Percentiles rank a stretch among this genome's conserved stretches.
Conservation (phyloP, 202 grass and related monocot species). For the Saccharum hybrid region DNA sequence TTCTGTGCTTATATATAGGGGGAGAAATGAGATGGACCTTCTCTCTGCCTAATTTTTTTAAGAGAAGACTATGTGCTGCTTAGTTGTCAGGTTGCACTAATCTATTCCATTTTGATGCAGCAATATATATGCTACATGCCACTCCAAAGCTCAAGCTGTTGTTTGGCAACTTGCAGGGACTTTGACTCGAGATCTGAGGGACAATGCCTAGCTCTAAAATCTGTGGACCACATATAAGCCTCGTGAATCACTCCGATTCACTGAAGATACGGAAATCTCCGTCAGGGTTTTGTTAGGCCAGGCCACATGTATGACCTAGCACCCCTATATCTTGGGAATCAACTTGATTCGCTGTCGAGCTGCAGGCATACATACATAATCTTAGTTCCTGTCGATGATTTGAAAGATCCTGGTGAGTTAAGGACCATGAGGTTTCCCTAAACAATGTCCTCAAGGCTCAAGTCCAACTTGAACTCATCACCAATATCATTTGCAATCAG, state of each 20-base stretch:
- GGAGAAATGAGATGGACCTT: not conserved
- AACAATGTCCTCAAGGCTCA: not conserved
- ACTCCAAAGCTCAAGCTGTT: conserved; percentile 37
- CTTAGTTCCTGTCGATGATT: not conserved
- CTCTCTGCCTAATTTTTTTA: not conserved
- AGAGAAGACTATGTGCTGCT: not conserved
- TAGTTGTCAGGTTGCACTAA: conserved; percentile 26
- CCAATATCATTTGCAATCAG: conserved; percentile 17
- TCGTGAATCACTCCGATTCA: conserved; percentile 42
- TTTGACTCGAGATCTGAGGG: conserved; percentile 32
- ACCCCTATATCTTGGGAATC: conserved; percentile 26
- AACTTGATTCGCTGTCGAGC: conserved; percentile 42
- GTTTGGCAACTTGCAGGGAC: conserved; percentile 11
- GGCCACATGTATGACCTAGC: conserved; percentile 1
- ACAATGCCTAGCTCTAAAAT: conserved; percentile 20
- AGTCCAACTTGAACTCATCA: not conserved
- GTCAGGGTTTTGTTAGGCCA: not conserved
- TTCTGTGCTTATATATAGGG: conserved; percentile 23
- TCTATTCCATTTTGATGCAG: conserved; percentile 9
- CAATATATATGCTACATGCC: not conserved
- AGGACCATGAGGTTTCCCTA: conserved; percentile 18
- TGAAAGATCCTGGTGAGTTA: conserved; percentile 23
- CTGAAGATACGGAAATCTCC: conserved; percentile 30
- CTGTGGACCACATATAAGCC: conserved; percentile 15
- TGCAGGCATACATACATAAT: conserved; percentile 35